Percentiles rank a stretch among this genome's conserved stretches.
These are phyloP conservation scores for Perkinsus olseni DNA, from an alignment of 169 alveolate species.

Conservation along the genomic window DNA sequence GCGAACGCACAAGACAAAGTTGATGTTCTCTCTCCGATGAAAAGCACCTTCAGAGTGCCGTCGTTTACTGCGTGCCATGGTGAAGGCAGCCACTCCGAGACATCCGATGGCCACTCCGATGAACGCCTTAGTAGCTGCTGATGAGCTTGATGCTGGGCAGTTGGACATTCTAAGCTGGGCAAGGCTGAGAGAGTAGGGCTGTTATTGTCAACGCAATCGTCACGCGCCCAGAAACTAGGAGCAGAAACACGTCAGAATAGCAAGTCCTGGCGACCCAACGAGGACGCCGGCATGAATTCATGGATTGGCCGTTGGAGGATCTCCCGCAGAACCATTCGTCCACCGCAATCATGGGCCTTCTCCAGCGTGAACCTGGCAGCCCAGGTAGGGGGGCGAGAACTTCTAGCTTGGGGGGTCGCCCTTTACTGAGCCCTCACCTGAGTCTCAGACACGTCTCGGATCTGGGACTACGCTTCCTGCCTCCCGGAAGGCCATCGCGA, in stretches of 20 bases:
- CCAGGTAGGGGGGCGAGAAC: background rate
- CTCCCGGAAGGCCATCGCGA: background rate
- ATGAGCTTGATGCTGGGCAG: no score
- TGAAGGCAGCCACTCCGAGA: no score
- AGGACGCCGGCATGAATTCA: background rate
- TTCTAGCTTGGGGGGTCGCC: no score
- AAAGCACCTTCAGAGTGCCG: no score
- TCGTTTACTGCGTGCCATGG: no score
- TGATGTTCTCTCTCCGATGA: no score
- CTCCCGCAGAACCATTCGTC: background rate
- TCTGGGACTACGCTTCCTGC: background rate
- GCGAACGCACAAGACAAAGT: no score
- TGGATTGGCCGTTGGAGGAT: background rate
- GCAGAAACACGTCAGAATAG: background rate
- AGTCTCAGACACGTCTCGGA: background rate
- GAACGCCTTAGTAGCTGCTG: no score
- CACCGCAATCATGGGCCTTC: background rate
- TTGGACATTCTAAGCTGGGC: no score
- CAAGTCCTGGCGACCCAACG: background rate
- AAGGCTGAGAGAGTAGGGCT: no score
- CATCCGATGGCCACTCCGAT: no score
- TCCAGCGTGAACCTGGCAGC: background rate
- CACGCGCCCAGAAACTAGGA: background rate
- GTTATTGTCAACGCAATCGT: background rate
- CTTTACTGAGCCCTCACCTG: background rate